phyloP scores from a whole-genome alignment of 1,284 basidiomycete genomes.

The Schizophyllum commune region DNA sequence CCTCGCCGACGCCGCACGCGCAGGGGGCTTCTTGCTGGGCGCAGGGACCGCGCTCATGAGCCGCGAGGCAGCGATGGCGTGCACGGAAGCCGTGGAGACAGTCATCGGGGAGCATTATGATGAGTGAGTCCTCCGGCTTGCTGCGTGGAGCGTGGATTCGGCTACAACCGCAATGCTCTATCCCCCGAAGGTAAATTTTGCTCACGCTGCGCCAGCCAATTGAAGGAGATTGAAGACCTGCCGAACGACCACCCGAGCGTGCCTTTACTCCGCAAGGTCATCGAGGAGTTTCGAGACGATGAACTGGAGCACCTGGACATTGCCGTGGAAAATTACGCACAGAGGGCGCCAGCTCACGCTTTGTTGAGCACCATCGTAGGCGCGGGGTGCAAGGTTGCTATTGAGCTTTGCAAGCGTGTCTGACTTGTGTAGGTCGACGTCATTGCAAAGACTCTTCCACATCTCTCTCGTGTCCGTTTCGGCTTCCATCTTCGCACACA shows the following conservation, averaged over 20 bases:
- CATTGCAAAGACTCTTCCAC: conserved; percentile 19
- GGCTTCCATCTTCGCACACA: no score
- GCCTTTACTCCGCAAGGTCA: conserved; percentile 65
- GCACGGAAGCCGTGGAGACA: conserved; percentile 96
- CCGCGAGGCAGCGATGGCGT: conserved; percentile 94
- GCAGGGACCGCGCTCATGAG: conserved; percentile 84
- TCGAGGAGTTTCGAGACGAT: conserved; percentile 88
- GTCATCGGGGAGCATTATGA: conserved; percentile 98
- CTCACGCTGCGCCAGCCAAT: conserved; percentile 44
- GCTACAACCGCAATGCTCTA: background rate
- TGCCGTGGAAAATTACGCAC: conserved; percentile 84
- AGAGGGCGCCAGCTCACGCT: conserved; percentile 89
- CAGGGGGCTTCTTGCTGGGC: conserved; percentile 81
- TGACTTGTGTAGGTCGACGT: conserved; percentile 30
- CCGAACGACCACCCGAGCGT: conserved; percentile 72
- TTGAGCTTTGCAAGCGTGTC: conserved; percentile 80
- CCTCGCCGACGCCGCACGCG: conserved; percentile 78
- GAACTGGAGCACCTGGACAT: conserved; percentile 93
- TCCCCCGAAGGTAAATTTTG: background rate
- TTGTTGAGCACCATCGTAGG: conserved; percentile 82
- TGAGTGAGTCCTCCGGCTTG: conserved; percentile 55
- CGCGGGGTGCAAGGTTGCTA: conserved; percentile 83
- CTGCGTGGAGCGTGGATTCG: background rate
- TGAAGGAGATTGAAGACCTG: conserved; percentile 58
- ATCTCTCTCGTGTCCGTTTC: background rate